Evolutionary conservation across 169 alveolate genomes (phyloP).

Genomic region (Ichthyophthirius multifiliis): DNA sequence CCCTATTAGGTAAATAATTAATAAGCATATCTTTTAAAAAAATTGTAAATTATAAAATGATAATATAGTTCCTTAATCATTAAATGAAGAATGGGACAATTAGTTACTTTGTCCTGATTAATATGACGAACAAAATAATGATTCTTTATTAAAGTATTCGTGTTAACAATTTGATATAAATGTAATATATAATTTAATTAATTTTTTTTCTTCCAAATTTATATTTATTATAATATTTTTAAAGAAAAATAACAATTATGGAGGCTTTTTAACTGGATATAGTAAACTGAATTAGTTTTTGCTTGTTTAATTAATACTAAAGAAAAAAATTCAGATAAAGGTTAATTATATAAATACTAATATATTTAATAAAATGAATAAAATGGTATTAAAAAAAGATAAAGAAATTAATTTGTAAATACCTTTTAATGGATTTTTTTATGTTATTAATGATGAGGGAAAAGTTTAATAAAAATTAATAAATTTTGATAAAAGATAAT

Average conservation of each 20-base stretch:
- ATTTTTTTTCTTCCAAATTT: background rate
- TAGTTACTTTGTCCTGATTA: background rate
- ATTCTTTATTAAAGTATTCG: background rate
- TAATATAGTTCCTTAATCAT: background rate
- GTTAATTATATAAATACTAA: background rate
- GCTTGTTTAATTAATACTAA: background rate
- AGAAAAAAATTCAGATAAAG: background rate
- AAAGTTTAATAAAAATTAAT: background rate
- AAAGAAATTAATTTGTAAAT: background rate
- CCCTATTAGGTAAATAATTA: background rate
- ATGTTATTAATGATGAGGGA: background rate
- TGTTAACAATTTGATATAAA: background rate
- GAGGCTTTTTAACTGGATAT: background rate
- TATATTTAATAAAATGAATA: background rate
- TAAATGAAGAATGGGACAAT: background rate
- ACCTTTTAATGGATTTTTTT: background rate
- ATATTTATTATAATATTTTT: background rate
- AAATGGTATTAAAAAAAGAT: background rate
- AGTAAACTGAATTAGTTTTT: background rate
- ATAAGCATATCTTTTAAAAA: no score
- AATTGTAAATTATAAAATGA: background rate
- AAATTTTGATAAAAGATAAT: background rate
- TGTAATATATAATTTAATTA: background rate
- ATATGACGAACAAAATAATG: background rate
- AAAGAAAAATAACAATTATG: background rate